Evolutionary conservation across 768 basidiomycete genomes (phyloP).

Genomic region (Galerina marginata): DNA sequence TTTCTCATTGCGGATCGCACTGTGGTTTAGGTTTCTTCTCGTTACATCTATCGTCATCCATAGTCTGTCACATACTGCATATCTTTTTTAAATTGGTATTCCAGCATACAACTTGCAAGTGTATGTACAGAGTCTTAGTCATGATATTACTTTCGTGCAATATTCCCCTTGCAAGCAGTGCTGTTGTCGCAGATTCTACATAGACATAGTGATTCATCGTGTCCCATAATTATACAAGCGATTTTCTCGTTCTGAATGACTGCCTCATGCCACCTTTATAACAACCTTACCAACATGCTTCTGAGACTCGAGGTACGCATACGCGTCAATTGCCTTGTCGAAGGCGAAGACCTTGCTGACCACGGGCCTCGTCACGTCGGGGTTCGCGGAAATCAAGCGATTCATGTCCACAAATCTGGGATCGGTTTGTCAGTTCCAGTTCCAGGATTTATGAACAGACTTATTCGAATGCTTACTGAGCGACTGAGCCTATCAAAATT

Average conservation of each 20-base stretch:
- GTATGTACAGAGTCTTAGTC: too few relatives aligned
- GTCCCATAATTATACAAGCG: not conserved
- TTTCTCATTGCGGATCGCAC: not conserved
- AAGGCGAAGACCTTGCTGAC: conserved; percentile 66
- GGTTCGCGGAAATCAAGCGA: conserved; percentile 47
- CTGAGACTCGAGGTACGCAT: conserved; percentile 57
- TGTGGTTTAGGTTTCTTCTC: not conserved
- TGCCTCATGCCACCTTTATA: conserved; percentile 43
- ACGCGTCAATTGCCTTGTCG: conserved; percentile 56
- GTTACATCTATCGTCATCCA: too few relatives aligned
- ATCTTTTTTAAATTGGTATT: too few relatives aligned
- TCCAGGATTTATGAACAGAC: not conserved
- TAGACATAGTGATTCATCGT: too few relatives aligned
- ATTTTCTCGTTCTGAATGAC: too few relatives aligned
- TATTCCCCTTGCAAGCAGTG: too few relatives aligned
- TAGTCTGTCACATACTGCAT: too few relatives aligned
- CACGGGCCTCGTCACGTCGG: conserved; percentile 50
- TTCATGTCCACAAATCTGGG: conserved; percentile 60
- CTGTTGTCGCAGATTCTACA: too few relatives aligned
- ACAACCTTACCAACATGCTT: conserved; percentile 69
- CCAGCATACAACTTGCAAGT: too few relatives aligned
- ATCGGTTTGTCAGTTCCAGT: not conserved
- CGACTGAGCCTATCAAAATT: conserved; percentile 58
- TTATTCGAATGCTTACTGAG: conserved; percentile 46
- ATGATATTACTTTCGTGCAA: too few relatives aligned